phyloP scores from a whole-genome alignment of 2,329 filamentous ascomycete species.

The Fonsecaea pugnacius region DNA sequence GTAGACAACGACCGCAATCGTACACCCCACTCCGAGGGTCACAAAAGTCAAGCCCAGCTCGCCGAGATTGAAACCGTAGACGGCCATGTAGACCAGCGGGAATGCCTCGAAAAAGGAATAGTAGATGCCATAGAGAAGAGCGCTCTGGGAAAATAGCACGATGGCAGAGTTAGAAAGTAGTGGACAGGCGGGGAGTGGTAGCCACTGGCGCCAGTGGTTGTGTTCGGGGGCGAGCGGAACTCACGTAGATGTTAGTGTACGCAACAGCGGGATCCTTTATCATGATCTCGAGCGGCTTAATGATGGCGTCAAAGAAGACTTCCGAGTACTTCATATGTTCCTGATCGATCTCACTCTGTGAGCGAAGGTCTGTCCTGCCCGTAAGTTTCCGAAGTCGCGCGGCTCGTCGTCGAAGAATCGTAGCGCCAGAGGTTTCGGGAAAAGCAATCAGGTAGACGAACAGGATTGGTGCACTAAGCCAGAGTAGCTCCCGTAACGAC shows the following conservation, averaged over 20 bases:
- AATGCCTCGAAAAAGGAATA: slow-evolving; percentile 68
- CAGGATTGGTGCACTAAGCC: slow-evolving; percentile 63
- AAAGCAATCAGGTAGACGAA: slow-evolving; percentile 64
- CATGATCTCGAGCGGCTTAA: slow-evolving; percentile 65
- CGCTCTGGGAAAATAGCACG: slow-evolving; percentile 44
- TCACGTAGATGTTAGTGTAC: slow-evolving; percentile 64
- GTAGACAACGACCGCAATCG: slow-evolving; percentile 58
- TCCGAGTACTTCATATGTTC: slow-evolving; percentile 52
- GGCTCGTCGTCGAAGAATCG: slow-evolving; percentile 65
- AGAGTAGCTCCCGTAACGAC: slow-evolving; percentile 64
- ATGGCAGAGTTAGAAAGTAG: neutral
- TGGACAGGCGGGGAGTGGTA: neutral
- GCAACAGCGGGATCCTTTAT: slow-evolving; percentile 65
- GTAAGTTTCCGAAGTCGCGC: slow-evolving; percentile 63
- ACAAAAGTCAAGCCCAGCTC: slow-evolving; percentile 65
- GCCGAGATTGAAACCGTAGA: slow-evolving; percentile 63
- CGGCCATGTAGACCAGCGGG: slow-evolving; percentile 63
- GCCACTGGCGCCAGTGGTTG: slow-evolving; percentile 40
- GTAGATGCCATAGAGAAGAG: slow-evolving; percentile 57
- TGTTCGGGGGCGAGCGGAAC: neutral
- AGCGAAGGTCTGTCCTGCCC: slow-evolving; percentile 59
- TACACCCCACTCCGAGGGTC: slow-evolving; percentile 60
- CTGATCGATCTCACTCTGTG: slow-evolving; percentile 68
- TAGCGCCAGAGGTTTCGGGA: slow-evolving; percentile 65
- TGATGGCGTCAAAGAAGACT: slow-evolving; percentile 58